Evolutionary conservation across 306 rosid species (phyloP), one percentile per base, ranked within the genome.

Genomic region (Cicer bijugum): DNA sequence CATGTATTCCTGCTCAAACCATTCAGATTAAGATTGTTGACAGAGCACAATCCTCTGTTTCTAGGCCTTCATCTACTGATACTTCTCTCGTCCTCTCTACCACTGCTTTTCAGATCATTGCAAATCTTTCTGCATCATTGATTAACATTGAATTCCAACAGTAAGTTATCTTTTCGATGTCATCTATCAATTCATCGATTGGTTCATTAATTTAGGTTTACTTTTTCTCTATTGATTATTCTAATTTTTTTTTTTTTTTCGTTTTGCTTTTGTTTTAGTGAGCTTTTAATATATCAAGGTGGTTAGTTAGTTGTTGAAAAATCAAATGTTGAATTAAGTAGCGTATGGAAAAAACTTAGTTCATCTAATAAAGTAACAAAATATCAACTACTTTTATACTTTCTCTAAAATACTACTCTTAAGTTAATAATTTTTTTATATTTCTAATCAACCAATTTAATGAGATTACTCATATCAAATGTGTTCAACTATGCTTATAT

Each of bases 21-120:
- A 81, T 93, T 74, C 85, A 69, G 74, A 81, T 93, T 60, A 90
- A 62, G 83, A 86, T 93, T 19, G 88, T 93, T 1, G 97, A 93
- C 23, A 79, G 98, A 3, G 95, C 91, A 0, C 40, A 45, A 0
- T 62, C 91, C 8, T 48, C 90, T 1, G 77, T 48, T 11, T 83
- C 97, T 17, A 67, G 62, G 40, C 87, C 98, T 44, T 77, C 90
- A 1, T 9, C 14, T 0, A 4, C 0, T 0, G 88, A 67, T 8
- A 48, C 89, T 10, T 75, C 96, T 16, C 74, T 93, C 65, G 88
- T 86, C 15, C 90, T 93, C 50, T 87, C 97, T 19, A 67, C 83
- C 15, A 56, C 74, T 8, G 96, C 97, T 9, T 93, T 87, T 45
- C 71, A 74, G 6, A 78, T 82, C 15, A 83, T 92, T n/a, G 91